Conservation (phyloP, 1,284 basidiomycete genomes). For the Vanrija humicola region DNA sequence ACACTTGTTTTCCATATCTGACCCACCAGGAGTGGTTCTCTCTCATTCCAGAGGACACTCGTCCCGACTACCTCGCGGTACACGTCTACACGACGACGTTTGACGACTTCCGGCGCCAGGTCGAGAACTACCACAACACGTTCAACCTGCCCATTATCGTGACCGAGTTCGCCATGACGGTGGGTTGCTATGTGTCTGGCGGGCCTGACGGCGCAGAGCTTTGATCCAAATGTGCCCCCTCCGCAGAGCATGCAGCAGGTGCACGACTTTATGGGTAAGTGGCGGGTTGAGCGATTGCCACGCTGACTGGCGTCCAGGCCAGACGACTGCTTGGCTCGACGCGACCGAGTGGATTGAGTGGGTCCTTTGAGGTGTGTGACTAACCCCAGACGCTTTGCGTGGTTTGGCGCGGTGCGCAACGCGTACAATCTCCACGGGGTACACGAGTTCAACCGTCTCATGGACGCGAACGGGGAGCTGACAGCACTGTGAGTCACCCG, state of each 20-base stretch:
- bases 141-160: constrained; percentile 40
- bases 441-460: constrained; percentile 31
- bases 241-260: constrained; percentile 37
- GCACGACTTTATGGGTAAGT: constrained; percentile 39
- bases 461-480: constrained; percentile 26
- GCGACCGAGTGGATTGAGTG: constrained; percentile 28
- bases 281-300: too few relatives aligned
- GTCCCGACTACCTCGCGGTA: constrained; percentile 36
- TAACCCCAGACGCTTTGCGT: constrained; percentile 13
- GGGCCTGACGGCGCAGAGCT: constrained; percentile 22
- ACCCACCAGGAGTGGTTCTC: constrained; percentile 23
- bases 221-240: constrained; percentile 33
- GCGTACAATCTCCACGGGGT: constrained; percentile 28
- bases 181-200: background rate
- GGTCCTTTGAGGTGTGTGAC: background rate
- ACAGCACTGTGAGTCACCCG: constrained; percentile 28
- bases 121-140: constrained; percentile 26
- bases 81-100: constrained; percentile 46
- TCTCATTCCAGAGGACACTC: constrained; percentile 21
- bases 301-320: background rate
- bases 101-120: constrained; percentile 26
- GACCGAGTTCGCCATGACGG: constrained; percentile 34
- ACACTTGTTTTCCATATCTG: background rate
- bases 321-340: constrained; percentile 35
- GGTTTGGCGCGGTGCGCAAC: constrained; percentile 18